phyloP scores from a whole-genome alignment of 192 early-diverging fungal species.

The Haplosporangium gracile region DNA sequence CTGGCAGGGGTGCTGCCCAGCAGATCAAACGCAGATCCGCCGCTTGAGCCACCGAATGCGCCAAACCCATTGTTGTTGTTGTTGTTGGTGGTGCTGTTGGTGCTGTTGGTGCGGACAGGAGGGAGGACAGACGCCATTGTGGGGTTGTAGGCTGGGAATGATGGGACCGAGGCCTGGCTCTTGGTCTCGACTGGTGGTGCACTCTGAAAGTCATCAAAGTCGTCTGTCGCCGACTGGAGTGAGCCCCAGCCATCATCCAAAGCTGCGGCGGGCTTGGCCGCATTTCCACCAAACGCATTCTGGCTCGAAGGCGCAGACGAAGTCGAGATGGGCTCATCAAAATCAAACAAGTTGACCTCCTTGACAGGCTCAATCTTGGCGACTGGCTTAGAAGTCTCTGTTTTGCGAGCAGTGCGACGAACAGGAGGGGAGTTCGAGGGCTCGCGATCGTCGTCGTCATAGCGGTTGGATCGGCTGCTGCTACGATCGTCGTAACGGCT shows the following conservation, averaged over 20 bases:
- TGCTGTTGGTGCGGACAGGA: constrained; percentile 30
- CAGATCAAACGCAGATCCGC: constrained; percentile 24
- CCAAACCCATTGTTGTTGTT: constrained; percentile 27
- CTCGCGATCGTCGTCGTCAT: constrained; percentile 53
- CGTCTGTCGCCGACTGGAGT: constrained; percentile 58
- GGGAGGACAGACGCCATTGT: constrained; percentile 39
- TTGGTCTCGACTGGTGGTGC: constrained; percentile 55
- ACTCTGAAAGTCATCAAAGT: constrained; percentile 79
- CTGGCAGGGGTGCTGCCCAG: constrained; percentile 41
- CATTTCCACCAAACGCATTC: constrained; percentile 44
- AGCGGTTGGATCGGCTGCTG: constrained; percentile 52
- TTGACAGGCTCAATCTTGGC: constrained; percentile 52
- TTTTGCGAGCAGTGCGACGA: constrained; percentile 44
- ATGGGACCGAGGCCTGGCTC: constrained; percentile 27
- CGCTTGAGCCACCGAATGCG: background rate
- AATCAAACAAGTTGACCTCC: constrained; percentile 78
- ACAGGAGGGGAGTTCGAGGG: constrained; percentile 30
- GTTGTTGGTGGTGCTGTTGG: constrained; percentile 22
- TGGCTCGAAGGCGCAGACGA: constrained; percentile 23
- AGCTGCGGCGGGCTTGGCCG: constrained; percentile 14
- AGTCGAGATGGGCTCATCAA: constrained; percentile 64
- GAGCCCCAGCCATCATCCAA: constrained; percentile 36
- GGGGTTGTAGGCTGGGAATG: constrained; percentile 34
- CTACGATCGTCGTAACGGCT: constrained; percentile 46
- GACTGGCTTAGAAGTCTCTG: constrained; percentile 37